phyloP scores from a whole-genome alignment of 495 filamentous ascomycete genomes.

The Choiromyces venosus region DNA sequence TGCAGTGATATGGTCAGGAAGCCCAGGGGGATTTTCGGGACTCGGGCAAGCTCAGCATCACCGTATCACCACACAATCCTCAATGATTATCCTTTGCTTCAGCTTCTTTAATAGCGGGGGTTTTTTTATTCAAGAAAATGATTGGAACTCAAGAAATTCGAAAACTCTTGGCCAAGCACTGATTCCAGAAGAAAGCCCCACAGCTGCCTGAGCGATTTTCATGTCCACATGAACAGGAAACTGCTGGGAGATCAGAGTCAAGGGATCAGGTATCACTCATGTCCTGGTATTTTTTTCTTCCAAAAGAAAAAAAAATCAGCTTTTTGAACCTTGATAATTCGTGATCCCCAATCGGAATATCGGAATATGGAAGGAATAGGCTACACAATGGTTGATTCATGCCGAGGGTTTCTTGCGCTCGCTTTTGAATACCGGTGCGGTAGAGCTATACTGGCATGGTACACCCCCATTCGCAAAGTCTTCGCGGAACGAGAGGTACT shows the following conservation, averaged over 20 bases:
- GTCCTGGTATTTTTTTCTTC: slow-evolving; percentile 1
- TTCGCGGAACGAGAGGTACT: no score
- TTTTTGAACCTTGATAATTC: background rate
- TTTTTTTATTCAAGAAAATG: background rate
- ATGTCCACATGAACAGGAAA: slow-evolving; percentile 26
- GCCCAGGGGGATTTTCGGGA: slow-evolving; percentile 9
- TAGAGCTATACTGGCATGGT: background rate
- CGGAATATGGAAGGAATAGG: background rate
- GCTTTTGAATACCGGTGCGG: background rate
- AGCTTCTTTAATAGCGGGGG: background rate
- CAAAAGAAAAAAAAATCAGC: background rate
- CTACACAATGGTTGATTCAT: background rate
- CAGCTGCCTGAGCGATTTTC: slow-evolving; percentile 32
- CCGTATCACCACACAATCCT: background rate
- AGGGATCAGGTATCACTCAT: slow-evolving; percentile 27
- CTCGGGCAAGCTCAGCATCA: background rate
- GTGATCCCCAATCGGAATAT: background rate
- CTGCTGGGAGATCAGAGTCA: slow-evolving; percentile 22
- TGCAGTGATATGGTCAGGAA: background rate
- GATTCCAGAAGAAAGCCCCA: slow-evolving; percentile 4
- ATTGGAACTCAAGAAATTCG: background rate
- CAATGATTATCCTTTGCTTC: background rate
- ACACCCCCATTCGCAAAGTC: no score
- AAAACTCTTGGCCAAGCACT: background rate
- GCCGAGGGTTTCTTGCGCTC: background rate